Evolutionary conservation across 495 filamentous ascomycete species (phyloP), one percentile per base, ranked within the genome.

Genomic region (Aspergillus nidulans): DNA sequence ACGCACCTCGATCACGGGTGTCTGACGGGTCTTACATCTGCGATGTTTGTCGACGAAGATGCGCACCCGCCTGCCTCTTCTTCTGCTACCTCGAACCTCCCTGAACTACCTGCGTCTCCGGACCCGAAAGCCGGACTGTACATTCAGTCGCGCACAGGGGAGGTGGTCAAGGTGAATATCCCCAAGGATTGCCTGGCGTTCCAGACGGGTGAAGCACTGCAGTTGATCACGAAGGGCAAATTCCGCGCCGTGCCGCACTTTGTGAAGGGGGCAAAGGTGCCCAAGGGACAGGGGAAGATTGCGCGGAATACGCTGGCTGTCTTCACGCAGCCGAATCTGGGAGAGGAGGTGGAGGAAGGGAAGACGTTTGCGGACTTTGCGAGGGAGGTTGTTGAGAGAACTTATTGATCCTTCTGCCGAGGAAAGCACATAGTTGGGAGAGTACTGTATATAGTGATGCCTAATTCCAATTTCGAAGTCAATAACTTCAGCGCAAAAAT

Each of bases 171-270:
- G 67, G 89, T 97, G 58, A 85, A 84, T 58, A 97, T 98, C 50
- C 94, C 94, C 1, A 77, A 81, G 26, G 90, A 95, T 62, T 92
- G 90, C 69, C 83, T 98, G 30, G 94, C 89, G 0, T 98, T 98
- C 62, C 94, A 98, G 77, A 98, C 94, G 0, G 94, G 94, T 0
- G 91, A 97, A 67, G 86, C 94, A 1, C 71, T 98, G 49, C 85
- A 97, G 73, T 71, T 88, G 13, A 96, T 98, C 64, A 97, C 94
- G 2, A 69, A 76, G 30, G 95, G 95, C 5, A 85, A 81, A 64
- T 95, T 98, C 72, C 87, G 86, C 65, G 95, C 94, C 1, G 94
- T 98, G 50, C 94, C 94, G 65, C 94, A 98, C 77, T 97, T 95
- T 70, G 94, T 98, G 18, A 83, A 86, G 58, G 94, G 91, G 1